A percentile compares a stretch with the other conserved stretches of the same genome.
phyloP scores from a whole-genome alignment of 192 early-diverging fungal species.

The Coemansia sp. region DNA sequence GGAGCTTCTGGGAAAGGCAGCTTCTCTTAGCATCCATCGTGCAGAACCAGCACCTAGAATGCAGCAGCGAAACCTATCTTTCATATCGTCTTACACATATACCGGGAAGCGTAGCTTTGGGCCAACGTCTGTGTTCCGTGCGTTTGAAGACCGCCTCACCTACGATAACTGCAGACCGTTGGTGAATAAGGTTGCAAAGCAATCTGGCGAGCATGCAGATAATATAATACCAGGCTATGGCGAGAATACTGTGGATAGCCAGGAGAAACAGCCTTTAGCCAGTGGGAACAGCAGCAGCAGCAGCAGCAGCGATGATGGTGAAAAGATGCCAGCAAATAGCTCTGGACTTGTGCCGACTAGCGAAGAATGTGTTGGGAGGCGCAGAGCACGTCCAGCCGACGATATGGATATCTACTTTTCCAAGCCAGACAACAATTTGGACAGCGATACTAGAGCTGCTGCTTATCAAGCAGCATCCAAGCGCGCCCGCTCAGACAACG shows the following conservation, averaged over 20 bases:
- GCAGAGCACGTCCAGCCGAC: neutral
- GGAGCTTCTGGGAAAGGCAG: slow-evolving; percentile 35
- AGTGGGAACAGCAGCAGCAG: neutral
- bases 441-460: slow-evolving; percentile 7
- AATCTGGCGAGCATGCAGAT: neutral
- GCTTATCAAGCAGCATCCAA: slow-evolving; percentile 28
- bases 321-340: neutral
- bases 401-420: neutral
- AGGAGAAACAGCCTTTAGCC: neutral
- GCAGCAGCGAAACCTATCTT: slow-evolving; percentile 37
- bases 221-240: too few relatives aligned
- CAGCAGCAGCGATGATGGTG: neutral
- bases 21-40: slow-evolving; percentile 31
- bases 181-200: slow-evolving; percentile 13
- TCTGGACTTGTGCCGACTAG: neutral
- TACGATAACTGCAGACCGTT: slow-evolving; percentile 36
- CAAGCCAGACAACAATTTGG: slow-evolving; percentile 19
- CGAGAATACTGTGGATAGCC: neutral
- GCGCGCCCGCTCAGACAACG: slow-evolving; percentile 43
- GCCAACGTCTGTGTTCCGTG: slow-evolving; percentile 27
- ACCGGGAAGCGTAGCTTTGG: slow-evolving; percentile 13
- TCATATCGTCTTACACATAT: slow-evolving; percentile 34
- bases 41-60: slow-evolving; percentile 9
- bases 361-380: neutral
- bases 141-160: slow-evolving; percentile 39